These are phyloP conservation scores for Kazachstania sp. DNA, from an alignment of 1,139 yeast genomes.

Conservation along the genomic window DNA sequence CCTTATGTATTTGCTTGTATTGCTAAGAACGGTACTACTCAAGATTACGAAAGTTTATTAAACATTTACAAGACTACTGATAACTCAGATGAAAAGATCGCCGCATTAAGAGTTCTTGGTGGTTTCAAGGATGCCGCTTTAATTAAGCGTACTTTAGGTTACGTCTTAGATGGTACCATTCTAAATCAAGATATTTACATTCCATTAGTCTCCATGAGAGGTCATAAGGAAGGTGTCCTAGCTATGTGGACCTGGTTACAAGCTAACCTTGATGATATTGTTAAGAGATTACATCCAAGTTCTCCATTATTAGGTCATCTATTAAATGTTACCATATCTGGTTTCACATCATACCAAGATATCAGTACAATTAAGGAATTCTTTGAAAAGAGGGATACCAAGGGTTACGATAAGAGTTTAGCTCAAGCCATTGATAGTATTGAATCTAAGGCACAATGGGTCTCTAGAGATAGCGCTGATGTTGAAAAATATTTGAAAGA, in stretches of 20 bases:
- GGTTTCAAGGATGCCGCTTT: constrained; percentile 50
- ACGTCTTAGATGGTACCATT: constrained; percentile 57
- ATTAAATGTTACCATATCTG: constrained; percentile 51
- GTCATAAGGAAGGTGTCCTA: constrained; percentile 51
- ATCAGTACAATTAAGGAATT: constrained; percentile 50
- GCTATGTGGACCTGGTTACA: constrained; percentile 70
- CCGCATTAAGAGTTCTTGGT: constrained; percentile 73
- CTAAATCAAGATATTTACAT: constrained; percentile 78
- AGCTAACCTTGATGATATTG: constrained; percentile 61
- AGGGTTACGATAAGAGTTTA: constrained; percentile 65
- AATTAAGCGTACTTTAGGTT: constrained; percentile 50
- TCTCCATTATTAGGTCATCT: constrained; percentile 70
- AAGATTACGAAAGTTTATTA: constrained; percentile 55
- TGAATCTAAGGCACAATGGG: constrained; percentile 56
- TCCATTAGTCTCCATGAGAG: constrained; percentile 64
- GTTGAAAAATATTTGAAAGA: constrained; percentile 47
- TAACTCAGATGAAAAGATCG: constrained; percentile 64
- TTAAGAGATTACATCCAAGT: constrained; percentile 68
- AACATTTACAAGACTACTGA: constrained; percentile 57
- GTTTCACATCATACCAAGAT: constrained; percentile 56
- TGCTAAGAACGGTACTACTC: constrained; percentile 57
- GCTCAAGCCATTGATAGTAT: constrained; percentile 65
- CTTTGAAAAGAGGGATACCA: constrained; percentile 53
- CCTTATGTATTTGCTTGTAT: constrained; percentile 58
- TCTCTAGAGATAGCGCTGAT: constrained; percentile 48